Base-by-base conservation (phyloP, 164 flowering plant species). In the Kalanchoe fedtschenkoi region DNA sequence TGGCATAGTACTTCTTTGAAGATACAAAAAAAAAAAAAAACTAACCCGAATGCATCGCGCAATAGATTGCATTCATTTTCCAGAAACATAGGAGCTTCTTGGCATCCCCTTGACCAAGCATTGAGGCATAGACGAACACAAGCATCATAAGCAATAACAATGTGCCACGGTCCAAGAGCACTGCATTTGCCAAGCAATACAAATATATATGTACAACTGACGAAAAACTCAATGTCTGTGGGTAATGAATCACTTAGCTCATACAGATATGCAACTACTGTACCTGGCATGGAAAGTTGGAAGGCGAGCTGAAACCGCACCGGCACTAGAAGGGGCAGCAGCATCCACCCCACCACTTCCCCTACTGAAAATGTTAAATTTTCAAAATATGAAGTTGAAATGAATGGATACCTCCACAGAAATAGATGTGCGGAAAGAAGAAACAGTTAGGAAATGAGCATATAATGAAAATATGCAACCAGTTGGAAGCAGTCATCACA, bases 271-370 rank as follows among this genome's bases (percentile, higher is more conserved):
- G 17, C 21, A 67, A 63, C 28, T 46, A 42, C 6, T 19, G 53
- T 60, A 87, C 98, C 89, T 87, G 26, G 96, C 96, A 78, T 89
- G 89, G 77, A 85, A 89, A n/a, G 83, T 83, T 55, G 98, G 98
- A 17, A 80, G 63, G 9, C 96, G 95, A 64, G 83, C 81, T 30
- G 83, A 84, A 44, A 76, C 62, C 37, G 84, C 65, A 59, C 81
- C 71, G 0, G 81, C 66, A 61, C 81, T 71, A 0, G 81, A 76
- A 44, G 86, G 58, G 5, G 60, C 76, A 62, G 76, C 73, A 64
- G 81, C 75, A 65, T 83, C 86, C 8, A 55, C 77, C 71, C 70
- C 77, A 67, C 70, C 68, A 34, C 76, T 42, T 61, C 65, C 64
- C 79, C 92, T 91, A 69, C 21, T n/a, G n/a, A 19, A 60, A 51